Percentiles rank a stretch among this genome's conserved stretches.
phyloP scores from a whole-genome alignment of 1,284 basidiomycete species.

The Moniliophthora roreri region DNA sequence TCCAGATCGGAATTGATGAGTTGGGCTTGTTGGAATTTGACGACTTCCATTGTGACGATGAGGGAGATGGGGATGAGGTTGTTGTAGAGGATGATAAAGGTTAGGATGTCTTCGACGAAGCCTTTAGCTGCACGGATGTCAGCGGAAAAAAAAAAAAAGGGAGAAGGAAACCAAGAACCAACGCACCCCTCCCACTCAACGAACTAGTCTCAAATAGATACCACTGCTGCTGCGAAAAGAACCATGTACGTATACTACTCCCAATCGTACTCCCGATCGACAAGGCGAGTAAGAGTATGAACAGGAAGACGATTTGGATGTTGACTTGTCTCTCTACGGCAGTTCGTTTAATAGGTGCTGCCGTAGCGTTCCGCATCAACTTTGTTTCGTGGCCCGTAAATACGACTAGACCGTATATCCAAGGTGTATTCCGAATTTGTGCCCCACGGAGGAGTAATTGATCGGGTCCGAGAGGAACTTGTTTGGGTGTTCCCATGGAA shows the following conservation, averaged over 20 bases:
- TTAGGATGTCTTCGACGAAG: slow-evolving; percentile 93
- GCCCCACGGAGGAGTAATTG: slow-evolving; percentile 94
- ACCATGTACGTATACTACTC: slow-evolving; percentile 87
- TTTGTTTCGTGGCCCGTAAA: slow-evolving; percentile 99
- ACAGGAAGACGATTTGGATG: slow-evolving; percentile 94
- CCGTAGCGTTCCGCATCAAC: slow-evolving; percentile 95
- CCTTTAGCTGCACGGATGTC: slow-evolving; percentile 52
- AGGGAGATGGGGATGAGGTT: slow-evolving; percentile 99
- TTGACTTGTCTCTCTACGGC: slow-evolving; percentile 97
- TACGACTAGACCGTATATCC: slow-evolving; percentile 93
- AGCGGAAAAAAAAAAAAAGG: slow-evolving; percentile 10
- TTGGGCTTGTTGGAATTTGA: slow-evolving; percentile 97
- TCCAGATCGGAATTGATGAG: slow-evolving; percentile 97
- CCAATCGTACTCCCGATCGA: slow-evolving; percentile 94
- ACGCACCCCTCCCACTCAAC: slow-evolving; percentile 61
- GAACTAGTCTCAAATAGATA: slow-evolving; percentile 68
- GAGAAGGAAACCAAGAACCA: not conserved
- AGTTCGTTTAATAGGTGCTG: slow-evolving; percentile 95
- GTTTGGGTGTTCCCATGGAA: slow-evolving; percentile 62
- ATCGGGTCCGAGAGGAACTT: slow-evolving; percentile 91
- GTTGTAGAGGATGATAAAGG: slow-evolving; percentile 99
- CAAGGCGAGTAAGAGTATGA: slow-evolving; percentile 83
- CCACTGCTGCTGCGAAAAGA: slow-evolving; percentile 83
- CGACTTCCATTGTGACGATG: slow-evolving; percentile 99
- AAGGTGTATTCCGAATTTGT: slow-evolving; percentile 94